phyloP scores from a whole-genome alignment of 2,329 filamentous ascomycete genomes.

The Fusarium sp. region DNA sequence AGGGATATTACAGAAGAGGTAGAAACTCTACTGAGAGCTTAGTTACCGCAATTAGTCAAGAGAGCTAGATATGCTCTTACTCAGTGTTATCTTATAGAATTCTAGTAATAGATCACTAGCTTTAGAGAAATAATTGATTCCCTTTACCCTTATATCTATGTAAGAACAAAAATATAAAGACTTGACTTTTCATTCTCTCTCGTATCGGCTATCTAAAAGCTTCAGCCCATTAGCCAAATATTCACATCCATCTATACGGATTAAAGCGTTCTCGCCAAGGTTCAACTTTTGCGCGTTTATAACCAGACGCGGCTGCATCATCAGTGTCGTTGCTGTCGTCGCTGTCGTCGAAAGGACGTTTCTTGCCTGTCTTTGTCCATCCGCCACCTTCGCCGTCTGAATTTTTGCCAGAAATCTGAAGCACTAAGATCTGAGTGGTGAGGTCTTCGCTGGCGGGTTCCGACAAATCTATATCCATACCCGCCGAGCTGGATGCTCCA shows the following conservation, averaged over 20 bases:
- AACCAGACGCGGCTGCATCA: background rate
- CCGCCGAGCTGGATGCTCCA: background rate
- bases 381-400: background rate
- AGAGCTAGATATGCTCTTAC: rapidly evolving
- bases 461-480: background rate
- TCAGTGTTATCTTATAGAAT: background rate
- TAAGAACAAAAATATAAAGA: rapidly evolving
- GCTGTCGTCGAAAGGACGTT: background rate
- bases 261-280: background rate
- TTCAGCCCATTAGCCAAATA: background rate
- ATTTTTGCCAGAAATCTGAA: background rate
- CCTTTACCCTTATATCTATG: background rate
- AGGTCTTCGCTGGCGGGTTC: background rate
- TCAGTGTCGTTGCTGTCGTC: too few relatives aligned
- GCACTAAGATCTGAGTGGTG: background rate
- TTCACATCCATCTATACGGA: background rate
- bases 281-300: background rate
- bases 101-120: too few relatives aligned
- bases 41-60: background rate
- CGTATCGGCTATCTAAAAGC: too few relatives aligned
- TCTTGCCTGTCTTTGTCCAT: background rate
- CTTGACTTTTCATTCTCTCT: rapidly evolving
- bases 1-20: conserved; percentile 8
- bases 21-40: background rate
- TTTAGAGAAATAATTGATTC: rapidly evolving